Percentiles rank a stretch among this genome's conserved stretches.
Evolutionary conservation across 805 yeast genomes (phyloP).

Genomic region (Saturnispora besseyi): DNA sequence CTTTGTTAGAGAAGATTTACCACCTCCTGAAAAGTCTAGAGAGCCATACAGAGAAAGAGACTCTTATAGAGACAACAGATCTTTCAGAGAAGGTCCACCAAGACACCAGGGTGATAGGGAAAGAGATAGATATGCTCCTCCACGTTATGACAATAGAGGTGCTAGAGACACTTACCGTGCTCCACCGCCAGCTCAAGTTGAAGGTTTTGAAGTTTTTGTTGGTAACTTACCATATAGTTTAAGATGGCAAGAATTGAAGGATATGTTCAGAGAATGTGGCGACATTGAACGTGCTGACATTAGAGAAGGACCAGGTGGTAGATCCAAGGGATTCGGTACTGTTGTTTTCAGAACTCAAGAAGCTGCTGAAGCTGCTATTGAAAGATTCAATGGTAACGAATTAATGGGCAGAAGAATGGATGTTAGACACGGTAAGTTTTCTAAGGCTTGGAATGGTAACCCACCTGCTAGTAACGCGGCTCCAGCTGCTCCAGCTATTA

Average conservation of each 20-base stretch:
- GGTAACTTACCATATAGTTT: constrained; percentile 78
- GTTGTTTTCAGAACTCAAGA: constrained; percentile 59
- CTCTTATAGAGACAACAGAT: constrained; percentile 11
- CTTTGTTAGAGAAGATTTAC: constrained; percentile 85
- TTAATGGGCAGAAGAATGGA: constrained; percentile 72
- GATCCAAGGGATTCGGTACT: constrained; percentile 81
- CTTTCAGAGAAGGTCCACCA: constrained; percentile 11
- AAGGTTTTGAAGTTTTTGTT: constrained; percentile 53
- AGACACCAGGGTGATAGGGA: constrained; percentile 16
- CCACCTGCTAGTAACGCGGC: constrained; percentile 7
- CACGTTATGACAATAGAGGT: constrained; percentile 16
- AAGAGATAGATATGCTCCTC: constrained; percentile 16
- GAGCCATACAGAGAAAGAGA: constrained; percentile 23
- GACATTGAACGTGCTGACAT: constrained; percentile 78
- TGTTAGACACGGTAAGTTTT: constrained; percentile 60
- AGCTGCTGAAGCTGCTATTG: constrained; percentile 66
- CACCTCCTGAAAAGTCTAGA: constrained; percentile 49
- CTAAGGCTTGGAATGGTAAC: constrained; percentile 10
- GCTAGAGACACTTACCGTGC: constrained; percentile 13
- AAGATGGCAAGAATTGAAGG: constrained; percentile 80
- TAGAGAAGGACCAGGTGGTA: constrained; percentile 53
- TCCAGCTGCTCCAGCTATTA: constrained; percentile 9
- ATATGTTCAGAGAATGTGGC: constrained; percentile 71
- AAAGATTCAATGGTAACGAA: constrained; percentile 56
- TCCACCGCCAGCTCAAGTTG: constrained; percentile 18